A percentile compares a stretch with the other conserved stretches of the same genome.
Conservation (phyloP, 129 eudicot genomes). For the Saussurea involucrata region DNA sequence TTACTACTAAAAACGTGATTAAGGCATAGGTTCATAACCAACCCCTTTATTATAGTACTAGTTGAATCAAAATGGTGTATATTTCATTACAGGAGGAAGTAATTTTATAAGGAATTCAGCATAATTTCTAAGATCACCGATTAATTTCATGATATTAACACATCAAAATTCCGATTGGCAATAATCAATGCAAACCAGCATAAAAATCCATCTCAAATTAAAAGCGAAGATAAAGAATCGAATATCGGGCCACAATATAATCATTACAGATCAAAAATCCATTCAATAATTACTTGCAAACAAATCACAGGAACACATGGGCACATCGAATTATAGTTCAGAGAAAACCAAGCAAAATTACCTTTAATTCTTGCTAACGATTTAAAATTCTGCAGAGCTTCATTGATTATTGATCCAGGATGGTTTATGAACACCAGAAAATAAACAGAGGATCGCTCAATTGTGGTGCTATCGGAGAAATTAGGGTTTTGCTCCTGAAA, state of each 20-base stretch:
- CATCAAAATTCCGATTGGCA: background rate
- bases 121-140: background rate
- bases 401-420: constrained; percentile 8
- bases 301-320: background rate
- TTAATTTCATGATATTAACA: constrained; percentile 2
- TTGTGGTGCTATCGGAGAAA: constrained; percentile 2
- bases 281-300: constrained; percentile 5
- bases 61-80: constrained; percentile 3
- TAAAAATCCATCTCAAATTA: constrained; percentile 14
- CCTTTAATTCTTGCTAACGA: constrained; percentile 8
- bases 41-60: background rate
- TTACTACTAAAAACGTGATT: background rate
- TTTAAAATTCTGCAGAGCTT: background rate
- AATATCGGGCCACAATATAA: background rate
- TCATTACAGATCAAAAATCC: constrained; percentile 4
- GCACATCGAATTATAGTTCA: background rate
- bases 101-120: constrained; percentile 1
- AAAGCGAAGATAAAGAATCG: background rate
- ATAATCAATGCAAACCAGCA: constrained; percentile 12
- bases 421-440: background rate
- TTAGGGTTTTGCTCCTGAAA: constrained; percentile 6
- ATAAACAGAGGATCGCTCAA: background rate
- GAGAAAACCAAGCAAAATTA: constrained; percentile 4
- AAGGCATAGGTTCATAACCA: background rate
- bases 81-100: background rate